Evolutionary conservation across 106 monocot species (phyloP), one percentile per base, ranked within the genome.

Genomic region (Vanilla planifolia): DNA sequence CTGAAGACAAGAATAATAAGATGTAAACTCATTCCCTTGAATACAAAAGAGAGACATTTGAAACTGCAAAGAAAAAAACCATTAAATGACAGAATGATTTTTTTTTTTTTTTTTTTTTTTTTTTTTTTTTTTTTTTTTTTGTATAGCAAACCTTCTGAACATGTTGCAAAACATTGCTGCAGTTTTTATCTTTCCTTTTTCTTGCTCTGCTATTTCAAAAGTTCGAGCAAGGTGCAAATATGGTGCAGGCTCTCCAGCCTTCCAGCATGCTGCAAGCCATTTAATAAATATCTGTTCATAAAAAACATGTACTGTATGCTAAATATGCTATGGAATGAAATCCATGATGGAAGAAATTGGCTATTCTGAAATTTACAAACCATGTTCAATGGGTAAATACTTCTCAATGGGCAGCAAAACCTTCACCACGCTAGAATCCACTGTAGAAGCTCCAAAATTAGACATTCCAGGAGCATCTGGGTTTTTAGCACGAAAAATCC

Each of bases 171-270:
- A 70, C 75, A 96, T 87, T 39, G 63, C 20, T 69, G 73, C 73
- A 8, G 81, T 90, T 64, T 84, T 96, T 63, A 80, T 81, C 70
- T 79, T 96, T 48, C 95, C 84, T 70, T 90, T 96, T 71, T 90
- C 95, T 71, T 53, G 60, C 67, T 96, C 95, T 16, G 87, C 84
- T 68, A 90, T 63, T 73, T 87, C 76, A 79, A 87, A 86, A 47
- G 95, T 96, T 0, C 77, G 80, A 60, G 90, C 86, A 52, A 90
- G n/a, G 71, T 96, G 90, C 70, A 90, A 70, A 74, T 90, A 96
- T 10, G 95, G 95, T 61, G 90, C 80, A 67, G 87, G 79, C 60
- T 90, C 67, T 40, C 90, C 90, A 63, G 73, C 66, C 59, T 77
- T 81, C 95, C 95, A 90, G 71, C 90, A 90, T 43, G 90, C 95